Conservation (phyloP, 176 grass and related monocot species). For the Zoysia japonica region DNA sequence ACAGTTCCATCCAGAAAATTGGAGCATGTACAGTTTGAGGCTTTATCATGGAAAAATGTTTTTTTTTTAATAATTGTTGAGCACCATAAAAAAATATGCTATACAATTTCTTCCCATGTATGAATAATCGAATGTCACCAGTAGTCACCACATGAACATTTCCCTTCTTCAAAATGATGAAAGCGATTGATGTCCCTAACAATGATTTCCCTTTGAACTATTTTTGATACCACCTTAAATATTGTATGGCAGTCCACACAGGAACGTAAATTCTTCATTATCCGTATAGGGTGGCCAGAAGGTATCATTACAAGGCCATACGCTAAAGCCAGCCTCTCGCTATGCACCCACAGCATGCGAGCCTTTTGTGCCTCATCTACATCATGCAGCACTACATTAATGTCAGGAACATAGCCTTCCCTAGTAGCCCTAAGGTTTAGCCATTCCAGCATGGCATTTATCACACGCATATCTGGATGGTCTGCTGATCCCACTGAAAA, state of each 20-base stretch:
- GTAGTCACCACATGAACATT: slow-evolving; percentile 50
- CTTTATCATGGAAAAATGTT: too few relatives aligned
- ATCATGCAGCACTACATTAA: slow-evolving; percentile 45
- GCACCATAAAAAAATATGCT: too few relatives aligned
- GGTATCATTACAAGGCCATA: slow-evolving; percentile 51
- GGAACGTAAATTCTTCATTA: slow-evolving; percentile 60
- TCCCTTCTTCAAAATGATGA: slow-evolving; percentile 50
- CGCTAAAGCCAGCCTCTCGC: slow-evolving; percentile 60
- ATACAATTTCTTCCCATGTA: not conserved
- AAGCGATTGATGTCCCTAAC: slow-evolving; percentile 57
- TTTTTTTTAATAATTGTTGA: too few relatives aligned
- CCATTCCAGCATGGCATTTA: slow-evolving; percentile 56
- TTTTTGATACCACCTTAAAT: slow-evolving; percentile 53
- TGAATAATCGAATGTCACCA: slow-evolving; percentile 36
- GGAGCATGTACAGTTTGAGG: too few relatives aligned
- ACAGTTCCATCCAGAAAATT: too few relatives aligned
- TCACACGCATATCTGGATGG: slow-evolving; percentile 58
- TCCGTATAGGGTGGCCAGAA: slow-evolving; percentile 42
- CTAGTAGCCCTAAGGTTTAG: slow-evolving; percentile 37
- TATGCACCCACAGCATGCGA: slow-evolving; percentile 55
- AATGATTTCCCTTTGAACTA: slow-evolving; percentile 42
- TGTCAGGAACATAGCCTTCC: slow-evolving; percentile 50
- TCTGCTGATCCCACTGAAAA: slow-evolving; percentile 51
- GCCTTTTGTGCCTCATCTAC: slow-evolving; percentile 48
- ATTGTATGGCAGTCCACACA: slow-evolving; percentile 52